phyloP scores from a whole-genome alignment of 2,329 filamentous ascomycete species.

The Cladophialophora psammophila region DNA sequence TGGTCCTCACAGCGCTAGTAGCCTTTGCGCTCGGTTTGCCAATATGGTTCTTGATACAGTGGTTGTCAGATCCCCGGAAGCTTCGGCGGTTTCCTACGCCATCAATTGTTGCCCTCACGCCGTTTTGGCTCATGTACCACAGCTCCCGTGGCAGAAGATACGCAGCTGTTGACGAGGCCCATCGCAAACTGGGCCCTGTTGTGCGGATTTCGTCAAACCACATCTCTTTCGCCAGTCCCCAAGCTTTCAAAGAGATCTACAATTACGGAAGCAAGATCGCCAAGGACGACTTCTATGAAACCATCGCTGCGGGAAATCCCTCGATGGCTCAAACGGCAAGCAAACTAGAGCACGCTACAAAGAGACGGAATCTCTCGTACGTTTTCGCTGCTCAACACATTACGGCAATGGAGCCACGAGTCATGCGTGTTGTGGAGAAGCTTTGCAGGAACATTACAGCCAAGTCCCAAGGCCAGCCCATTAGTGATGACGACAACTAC shows the following conservation, averaged over 20 bases:
- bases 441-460: background rate
- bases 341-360: constrained; percentile 22
- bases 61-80: background rate
- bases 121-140: constrained; percentile 12
- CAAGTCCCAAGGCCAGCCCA: background rate
- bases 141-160: constrained; percentile 12
- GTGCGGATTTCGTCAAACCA: constrained; percentile 20
- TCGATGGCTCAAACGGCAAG: constrained; percentile 15
- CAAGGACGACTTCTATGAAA: constrained; percentile 37
- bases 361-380: constrained; percentile 21
- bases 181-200: constrained; percentile 15
- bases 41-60: background rate
- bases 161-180: constrained; percentile 15
- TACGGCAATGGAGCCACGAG: constrained; percentile 27
- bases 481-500: constrained; percentile 21
- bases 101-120: background rate
- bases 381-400: constrained; percentile 32
- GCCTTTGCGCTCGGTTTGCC: background rate
- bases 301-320: constrained; percentile 21
- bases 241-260: constrained; percentile 48
- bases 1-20: background rate
- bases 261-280: constrained; percentile 40
- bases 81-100: constrained; percentile 11
- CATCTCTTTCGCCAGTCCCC: constrained; percentile 43
- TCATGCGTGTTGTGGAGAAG: constrained; percentile 18